phyloP scores from a whole-genome alignment of 176 grass and related monocot species.

The Aegilops tauschii region DNA sequence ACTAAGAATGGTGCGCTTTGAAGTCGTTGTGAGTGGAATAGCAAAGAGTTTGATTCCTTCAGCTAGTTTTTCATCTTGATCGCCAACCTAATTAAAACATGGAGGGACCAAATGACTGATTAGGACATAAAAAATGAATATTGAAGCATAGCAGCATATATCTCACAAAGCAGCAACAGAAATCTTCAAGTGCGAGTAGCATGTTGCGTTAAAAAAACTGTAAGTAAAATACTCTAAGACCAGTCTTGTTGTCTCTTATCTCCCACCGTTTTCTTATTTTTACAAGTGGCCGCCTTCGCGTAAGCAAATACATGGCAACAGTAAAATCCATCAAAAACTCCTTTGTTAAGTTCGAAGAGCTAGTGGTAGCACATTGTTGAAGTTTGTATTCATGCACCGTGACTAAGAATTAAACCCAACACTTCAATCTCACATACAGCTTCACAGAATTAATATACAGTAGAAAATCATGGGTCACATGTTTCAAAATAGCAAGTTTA shows the following conservation, averaged over 20 bases:
- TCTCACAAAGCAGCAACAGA: background rate
- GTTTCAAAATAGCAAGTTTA: background rate
- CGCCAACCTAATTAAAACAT: slow-evolving; percentile 68
- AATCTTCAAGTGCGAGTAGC: slow-evolving; percentile 5
- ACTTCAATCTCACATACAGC: background rate
- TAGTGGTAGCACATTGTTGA: background rate
- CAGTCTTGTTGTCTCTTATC: slow-evolving; percentile 4
- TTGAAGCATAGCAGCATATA: background rate
- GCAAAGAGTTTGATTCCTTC: slow-evolving; percentile 98
- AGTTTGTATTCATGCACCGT: background rate
- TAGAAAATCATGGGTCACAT: background rate
- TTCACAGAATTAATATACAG: background rate
- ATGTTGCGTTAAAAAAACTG: background rate
- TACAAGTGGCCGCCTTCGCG: background rate
- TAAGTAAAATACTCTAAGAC: background rate
- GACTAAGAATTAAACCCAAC: background rate
- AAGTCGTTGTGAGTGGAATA: slow-evolving; percentile 70
- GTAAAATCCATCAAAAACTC: background rate
- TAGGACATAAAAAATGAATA: background rate
- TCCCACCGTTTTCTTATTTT: background rate
- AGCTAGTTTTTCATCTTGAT: slow-evolving; percentile 92
- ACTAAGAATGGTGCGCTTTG: slow-evolving; percentile 91
- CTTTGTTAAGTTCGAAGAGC: background rate
- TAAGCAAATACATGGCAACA: background rate
- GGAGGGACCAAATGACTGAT: slow-evolving; percentile 11